Evolutionary conservation across 306 rosid species (phyloP).

Genomic region (Trifolium repens): DNA sequence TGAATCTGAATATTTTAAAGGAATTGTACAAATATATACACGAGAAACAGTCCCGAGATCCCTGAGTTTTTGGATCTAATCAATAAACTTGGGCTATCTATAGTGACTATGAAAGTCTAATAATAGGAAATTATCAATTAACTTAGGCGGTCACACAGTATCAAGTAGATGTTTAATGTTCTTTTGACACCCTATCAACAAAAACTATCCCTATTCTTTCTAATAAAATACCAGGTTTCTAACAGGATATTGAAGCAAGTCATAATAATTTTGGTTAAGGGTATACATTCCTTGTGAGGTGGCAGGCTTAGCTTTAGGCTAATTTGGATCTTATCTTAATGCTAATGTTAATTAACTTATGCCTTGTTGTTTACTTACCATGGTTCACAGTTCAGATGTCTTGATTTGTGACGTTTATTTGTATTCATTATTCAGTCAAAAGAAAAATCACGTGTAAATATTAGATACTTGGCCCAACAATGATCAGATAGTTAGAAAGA

Average conservation of each 20-base stretch:
- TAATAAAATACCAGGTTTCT: conserved; percentile 6
- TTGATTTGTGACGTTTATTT: background rate
- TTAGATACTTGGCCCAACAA: background rate
- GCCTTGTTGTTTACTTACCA: background rate
- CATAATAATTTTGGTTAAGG: background rate
- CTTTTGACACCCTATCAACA: conserved; percentile 3
- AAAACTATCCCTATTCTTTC: conserved; percentile 5
- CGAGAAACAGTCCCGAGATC: conserved; percentile 8
- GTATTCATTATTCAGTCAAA: conserved; percentile 4
- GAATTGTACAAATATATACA: conserved; percentile 3
- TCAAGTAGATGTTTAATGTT: background rate
- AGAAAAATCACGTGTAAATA: conserved; percentile 4
- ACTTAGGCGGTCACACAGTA: background rate
- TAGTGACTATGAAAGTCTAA: background rate
- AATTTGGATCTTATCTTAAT: background rate
- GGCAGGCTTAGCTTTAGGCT: conserved; percentile 9
- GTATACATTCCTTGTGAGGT: background rate
- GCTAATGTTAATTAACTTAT: background rate
- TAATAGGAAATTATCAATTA: background rate
- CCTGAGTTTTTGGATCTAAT: background rate
- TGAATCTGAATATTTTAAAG: background rate
- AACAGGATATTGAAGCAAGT: background rate
- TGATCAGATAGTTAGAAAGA: background rate
- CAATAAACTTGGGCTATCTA: background rate
- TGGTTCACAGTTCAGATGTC: background rate